Base-by-base conservation (phyloP, 1,284 basidiomycete genomes). In the Dichomitus squalens region DNA sequence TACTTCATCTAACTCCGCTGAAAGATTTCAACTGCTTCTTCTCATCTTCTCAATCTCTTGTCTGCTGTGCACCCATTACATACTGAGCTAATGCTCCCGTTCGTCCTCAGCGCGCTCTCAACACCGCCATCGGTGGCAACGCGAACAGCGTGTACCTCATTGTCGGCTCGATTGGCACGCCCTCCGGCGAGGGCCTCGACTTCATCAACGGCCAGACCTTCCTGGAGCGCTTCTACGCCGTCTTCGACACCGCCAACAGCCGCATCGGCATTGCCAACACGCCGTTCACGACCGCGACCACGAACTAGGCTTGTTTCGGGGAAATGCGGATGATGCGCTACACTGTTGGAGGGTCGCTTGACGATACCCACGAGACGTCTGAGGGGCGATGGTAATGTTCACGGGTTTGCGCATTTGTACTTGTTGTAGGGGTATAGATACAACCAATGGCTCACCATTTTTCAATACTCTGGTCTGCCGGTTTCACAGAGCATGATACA, bases 211-310 rank as follows among this genome's bases (percentile, higher is more conserved):
- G 74, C 35, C 66, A 66, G 63, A 62, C 68, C 35, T 73, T 70
- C 47, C 62, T 79, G 14, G 82, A 88, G 71, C 81, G 85, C 29
- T 88, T 82, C 79, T 88, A 87, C 72, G 76, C 79, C 12, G 84
- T 87, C 27, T 87, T 73, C 66, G 87, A 89, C 65, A 84, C 82
- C 29, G 70, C 74, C 41, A 82, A 83, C 72, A 49, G 51, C 7
- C 73, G 65, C 11, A 66, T 83, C 51, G 80, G 81, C 6, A 71
- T 81, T 52, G 79, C 81, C 5, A 73, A 63, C 38, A 82, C 79
- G 59, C 59, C 73, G 3, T 82, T 76, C 73, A 88, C 86, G n/a
- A 65, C 54, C 25, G 75, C 84, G n/a, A 85, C 77, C 33, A 75
- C 73, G 56, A 88, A 88, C 72, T 86, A 21, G 39, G 27, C 43